Evolutionary conservation across 176 grass and related monocot species (phyloP), one percentile per base, ranked within the genome.

Genomic region (Ensete glaucum): DNA sequence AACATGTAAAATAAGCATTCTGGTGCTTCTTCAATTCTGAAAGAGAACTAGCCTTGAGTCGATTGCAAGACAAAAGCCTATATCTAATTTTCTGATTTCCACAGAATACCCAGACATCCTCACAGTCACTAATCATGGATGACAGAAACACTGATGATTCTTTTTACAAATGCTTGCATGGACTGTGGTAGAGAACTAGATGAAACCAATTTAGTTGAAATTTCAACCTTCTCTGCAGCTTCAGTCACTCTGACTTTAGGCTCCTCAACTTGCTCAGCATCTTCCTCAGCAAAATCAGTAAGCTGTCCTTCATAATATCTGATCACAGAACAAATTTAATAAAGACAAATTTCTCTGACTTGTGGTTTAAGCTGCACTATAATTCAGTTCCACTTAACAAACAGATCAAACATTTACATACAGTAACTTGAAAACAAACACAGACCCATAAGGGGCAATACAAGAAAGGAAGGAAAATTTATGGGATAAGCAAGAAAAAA

Each of bases 161-260:
- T 13, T 13, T 51, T 15, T 51, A 11, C 50, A 51, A 70, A 43
- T 43, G 67, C 25, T 20, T 49, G 9, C 19, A 52, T n/a, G 21
- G 10, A 34, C 22, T 19, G 22, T 29, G 57, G 11, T 9, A 73
- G 48, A 54, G 9, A 73, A 21, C 53, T 54, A 24, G 22, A 53
- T 24, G 8, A 54, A 43, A 43, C 34, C 66, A 19, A 69, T 15
- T 21, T 51, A 51, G 20, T 71, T 29, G 16, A 74, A 59, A 76
- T n/a, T 48, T 50, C 25, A 71, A 98, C 94, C 94, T 98, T 98
- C 64, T 91, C 86, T 82, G 86, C 90, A 91, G 87, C 88, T 85
- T 98, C 94, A 81, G 78, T 84, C 59, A 93, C 78, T 71, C 83
- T 93, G 23, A 84, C 67, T 72, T 79, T 62, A 78, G 88, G 59